These are phyloP conservation scores for Arctium minus DNA, from an alignment of 129 eudicot species.

Conservation along the genomic window DNA sequence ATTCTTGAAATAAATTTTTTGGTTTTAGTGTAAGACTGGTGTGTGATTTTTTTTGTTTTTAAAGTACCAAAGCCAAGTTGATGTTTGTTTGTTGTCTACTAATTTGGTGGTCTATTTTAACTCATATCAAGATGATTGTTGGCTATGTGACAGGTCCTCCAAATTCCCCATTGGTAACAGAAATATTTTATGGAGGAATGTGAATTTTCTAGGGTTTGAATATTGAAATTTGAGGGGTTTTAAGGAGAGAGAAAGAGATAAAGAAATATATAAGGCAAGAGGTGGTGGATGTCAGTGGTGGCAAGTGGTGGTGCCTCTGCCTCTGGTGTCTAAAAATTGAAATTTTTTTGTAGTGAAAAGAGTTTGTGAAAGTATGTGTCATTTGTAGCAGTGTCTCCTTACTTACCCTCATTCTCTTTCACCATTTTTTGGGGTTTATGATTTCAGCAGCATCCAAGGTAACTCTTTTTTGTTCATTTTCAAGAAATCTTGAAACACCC, in stretches of 20 bases:
- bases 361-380: slow-evolving; percentile 39
- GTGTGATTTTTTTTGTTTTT: slow-evolving; percentile 10
- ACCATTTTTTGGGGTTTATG: slow-evolving; percentile 51
- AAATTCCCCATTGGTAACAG: slow-evolving; percentile 31
- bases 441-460: slow-evolving; percentile 54
- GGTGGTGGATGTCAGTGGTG: slow-evolving; percentile 56
- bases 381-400: slow-evolving; percentile 49
- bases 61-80: slow-evolving; percentile 36
- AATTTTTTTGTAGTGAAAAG: slow-evolving; percentile 5
- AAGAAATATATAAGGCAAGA: slow-evolving; percentile 28
- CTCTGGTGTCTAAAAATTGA: slow-evolving; percentile 18
- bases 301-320: slow-evolving; percentile 47
- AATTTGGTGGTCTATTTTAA: slow-evolving; percentile 30
- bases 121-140: slow-evolving; percentile 53
- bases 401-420: slow-evolving; percentile 39
- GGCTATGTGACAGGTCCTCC: slow-evolving; percentile 49
- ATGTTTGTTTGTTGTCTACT: slow-evolving; percentile 58
- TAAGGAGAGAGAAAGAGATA: slow-evolving; percentile 23
- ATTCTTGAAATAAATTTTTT: slow-evolving; percentile 25
- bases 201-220: slow-evolving; percentile 42
- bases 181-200: slow-evolving; percentile 39
- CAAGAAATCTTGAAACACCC: slow-evolving; percentile 23
- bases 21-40: slow-evolving; percentile 33
- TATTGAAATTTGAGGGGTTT: slow-evolving; percentile 15
- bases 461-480: slow-evolving; percentile 23